These are phyloP conservation scores for Termitomyces sp. DNA, from an alignment of 768 basidiomycete species.

Conservation along the genomic window DNA sequence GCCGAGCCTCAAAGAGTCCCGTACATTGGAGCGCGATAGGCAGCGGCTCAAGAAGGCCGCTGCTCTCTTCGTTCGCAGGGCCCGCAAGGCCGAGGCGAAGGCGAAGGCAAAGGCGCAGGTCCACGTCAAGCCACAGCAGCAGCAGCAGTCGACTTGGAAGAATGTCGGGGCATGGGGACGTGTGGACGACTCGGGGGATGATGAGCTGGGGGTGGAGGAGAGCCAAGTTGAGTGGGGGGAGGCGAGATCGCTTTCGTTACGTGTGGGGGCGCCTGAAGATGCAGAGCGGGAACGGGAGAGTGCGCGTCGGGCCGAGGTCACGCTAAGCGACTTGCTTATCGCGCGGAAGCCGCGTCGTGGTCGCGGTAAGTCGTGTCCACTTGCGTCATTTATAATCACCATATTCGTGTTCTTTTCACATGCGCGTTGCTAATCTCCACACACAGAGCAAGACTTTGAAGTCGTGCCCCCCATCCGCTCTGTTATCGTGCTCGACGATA, in stretches of 20 bases:
- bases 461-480: slow-evolving; percentile 49
- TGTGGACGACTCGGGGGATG: background rate
- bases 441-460: slow-evolving; percentile 52
- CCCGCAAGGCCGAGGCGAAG: slow-evolving; percentile 26
- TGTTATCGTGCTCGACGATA: slow-evolving; percentile 59
- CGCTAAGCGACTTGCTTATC: slow-evolving; percentile 23
- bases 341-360: slow-evolving; percentile 37
- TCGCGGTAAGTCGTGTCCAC: slow-evolving; percentile 31
- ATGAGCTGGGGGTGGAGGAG: slow-evolving; percentile 9
- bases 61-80: slow-evolving; percentile 33
- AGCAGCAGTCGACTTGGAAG: background rate
- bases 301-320: slow-evolving; percentile 12
- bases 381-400: background rate
- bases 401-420: background rate
- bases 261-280: background rate
- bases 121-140: background rate
- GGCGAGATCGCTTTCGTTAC: slow-evolving; percentile 1
- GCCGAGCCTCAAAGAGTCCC: slow-evolving; percentile 35
- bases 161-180: background rate
- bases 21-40: slow-evolving; percentile 48
- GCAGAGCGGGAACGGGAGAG: background rate
- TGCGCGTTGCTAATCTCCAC: background rate
- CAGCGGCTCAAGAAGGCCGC: slow-evolving; percentile 44
- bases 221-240: slow-evolving; percentile 15
- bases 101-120: background rate